Conservation (phyloP, 306 rosid genomes). For the Glycine latifolia region DNA sequence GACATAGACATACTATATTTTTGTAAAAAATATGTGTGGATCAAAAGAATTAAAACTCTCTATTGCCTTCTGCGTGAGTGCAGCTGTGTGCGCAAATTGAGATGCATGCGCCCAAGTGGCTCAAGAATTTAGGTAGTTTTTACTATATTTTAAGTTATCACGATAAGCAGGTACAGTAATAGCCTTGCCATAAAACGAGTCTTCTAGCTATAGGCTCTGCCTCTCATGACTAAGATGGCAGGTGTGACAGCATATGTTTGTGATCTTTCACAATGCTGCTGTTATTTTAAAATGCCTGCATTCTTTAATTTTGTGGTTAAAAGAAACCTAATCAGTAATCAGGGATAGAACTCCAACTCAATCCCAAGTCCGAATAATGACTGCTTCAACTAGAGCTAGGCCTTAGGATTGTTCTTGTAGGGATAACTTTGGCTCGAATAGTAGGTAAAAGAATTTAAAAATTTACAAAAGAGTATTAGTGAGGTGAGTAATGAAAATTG, state of each 20-base stretch:
- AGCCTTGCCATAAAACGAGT: conserved; percentile 3
- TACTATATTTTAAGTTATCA: conserved; percentile 30
- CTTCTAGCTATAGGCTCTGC: conserved; percentile 24
- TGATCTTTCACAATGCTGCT: neutral
- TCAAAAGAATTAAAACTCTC: conserved; percentile 43
- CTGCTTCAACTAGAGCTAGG: neutral
- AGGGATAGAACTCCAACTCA: too few species aligned
- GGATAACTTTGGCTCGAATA: too few species aligned
- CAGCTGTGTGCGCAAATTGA: conserved; percentile 30
- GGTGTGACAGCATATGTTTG: conserved; percentile 10
- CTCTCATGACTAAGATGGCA: conserved; percentile 34
- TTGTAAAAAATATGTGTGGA: conserved; percentile 59
- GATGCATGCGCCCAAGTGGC: conserved; percentile 53
- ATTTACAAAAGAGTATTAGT: too few species aligned
- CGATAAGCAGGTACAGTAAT: neutral
- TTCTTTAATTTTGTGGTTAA: conserved; percentile 14
- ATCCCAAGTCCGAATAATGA: too few species aligned
- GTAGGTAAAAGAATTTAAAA: too few species aligned
- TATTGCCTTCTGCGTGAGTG: conserved; percentile 22
- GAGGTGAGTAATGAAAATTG: too few species aligned
- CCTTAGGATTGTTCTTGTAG: too few species aligned
- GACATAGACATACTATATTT: conserved; percentile 37
- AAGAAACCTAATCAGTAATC: neutral
- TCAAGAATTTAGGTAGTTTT: conserved; percentile 40
- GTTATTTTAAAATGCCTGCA: conserved; percentile 12